phyloP scores from a whole-genome alignment of 1,284 basidiomycete genomes.

The Entoloma clypeatum region DNA sequence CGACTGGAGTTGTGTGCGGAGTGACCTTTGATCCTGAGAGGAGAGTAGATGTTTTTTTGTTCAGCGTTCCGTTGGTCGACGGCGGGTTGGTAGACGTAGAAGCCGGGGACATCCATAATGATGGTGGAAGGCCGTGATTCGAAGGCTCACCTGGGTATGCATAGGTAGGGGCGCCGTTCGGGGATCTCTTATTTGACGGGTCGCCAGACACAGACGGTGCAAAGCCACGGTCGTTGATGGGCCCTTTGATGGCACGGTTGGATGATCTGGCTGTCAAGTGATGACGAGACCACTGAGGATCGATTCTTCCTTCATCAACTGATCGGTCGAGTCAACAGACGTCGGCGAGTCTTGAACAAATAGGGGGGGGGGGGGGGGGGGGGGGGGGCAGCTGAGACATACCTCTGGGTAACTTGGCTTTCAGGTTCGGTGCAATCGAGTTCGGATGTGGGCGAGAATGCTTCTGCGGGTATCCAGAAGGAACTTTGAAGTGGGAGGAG shows the following conservation, averaged over 20 bases:
- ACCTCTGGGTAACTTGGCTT: constrained; percentile 20
- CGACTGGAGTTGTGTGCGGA: constrained; percentile 32
- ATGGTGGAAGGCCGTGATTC: constrained; percentile 58
- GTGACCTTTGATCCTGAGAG: constrained; percentile 28
- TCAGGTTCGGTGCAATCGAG: constrained; percentile 22
- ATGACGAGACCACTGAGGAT: constrained; percentile 15
- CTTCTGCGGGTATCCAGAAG: constrained; percentile 22
- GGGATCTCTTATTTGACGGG: constrained; percentile 15
- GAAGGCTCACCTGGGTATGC: constrained; percentile 47
- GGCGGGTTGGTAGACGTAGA: constrained; percentile 39
- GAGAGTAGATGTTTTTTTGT: constrained; percentile 30
- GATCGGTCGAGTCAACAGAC: constrained; percentile 6
- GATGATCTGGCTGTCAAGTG: constrained; percentile 10
- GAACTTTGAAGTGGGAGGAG: constrained; percentile 20
- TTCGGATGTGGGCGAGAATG: constrained; percentile 25
- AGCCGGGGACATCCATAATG: constrained; percentile 77
- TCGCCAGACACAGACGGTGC: constrained; percentile 8
- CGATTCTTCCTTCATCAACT: constrained; percentile 16
- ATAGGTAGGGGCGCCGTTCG: constrained; percentile 27
- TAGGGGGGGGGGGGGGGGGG: too few species aligned
- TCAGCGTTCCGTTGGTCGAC: constrained; percentile 24
- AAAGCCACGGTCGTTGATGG: constrained; percentile 10
- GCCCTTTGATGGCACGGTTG: constrained; percentile 13
- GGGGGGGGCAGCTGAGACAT: constrained; percentile 21
- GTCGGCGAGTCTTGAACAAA: constrained; percentile 4